phyloP scores from a whole-genome alignment of 1,139 yeast genomes.

The Maudiozyma humilis region DNA sequence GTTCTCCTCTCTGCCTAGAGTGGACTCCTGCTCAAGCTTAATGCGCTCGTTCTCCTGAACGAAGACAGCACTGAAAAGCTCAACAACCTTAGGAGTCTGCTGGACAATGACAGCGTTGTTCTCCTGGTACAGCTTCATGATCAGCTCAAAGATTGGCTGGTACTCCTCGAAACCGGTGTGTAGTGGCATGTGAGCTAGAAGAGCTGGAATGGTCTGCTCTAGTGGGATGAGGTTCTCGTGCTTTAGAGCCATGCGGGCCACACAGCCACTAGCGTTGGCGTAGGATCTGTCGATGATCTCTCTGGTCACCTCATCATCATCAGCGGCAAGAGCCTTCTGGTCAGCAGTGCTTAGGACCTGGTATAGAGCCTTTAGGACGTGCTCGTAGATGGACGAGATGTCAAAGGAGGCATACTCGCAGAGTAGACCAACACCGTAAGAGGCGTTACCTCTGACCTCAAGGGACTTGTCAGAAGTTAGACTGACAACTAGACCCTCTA shows the following conservation, averaged over 20 bases:
- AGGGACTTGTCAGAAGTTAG: slow-evolving; percentile 69
- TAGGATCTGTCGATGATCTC: slow-evolving; percentile 77
- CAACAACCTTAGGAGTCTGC: slow-evolving; percentile 58
- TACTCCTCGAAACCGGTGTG: slow-evolving; percentile 88
- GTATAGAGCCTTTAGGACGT: slow-evolving; percentile 68
- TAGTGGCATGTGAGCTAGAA: slow-evolving; percentile 76
- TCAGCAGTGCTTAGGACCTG: slow-evolving; percentile 73
- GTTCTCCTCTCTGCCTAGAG: slow-evolving; percentile 77
- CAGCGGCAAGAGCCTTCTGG: slow-evolving; percentile 48
- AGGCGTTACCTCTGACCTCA: slow-evolving; percentile 92
- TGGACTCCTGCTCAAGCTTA: slow-evolving; percentile 60
- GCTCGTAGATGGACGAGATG: slow-evolving; percentile 55
- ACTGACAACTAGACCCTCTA: slow-evolving; percentile 60
- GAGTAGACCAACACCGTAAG: slow-evolving; percentile 87
- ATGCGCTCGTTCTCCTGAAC: slow-evolving; percentile 63
- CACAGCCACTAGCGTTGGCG: slow-evolving; percentile 97
- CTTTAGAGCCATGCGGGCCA: slow-evolving; percentile 79
- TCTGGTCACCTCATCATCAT: slow-evolving; percentile 68
- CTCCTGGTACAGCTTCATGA: slow-evolving; percentile 61
- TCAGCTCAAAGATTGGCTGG: slow-evolving; percentile 75
- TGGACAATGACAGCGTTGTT: slow-evolving; percentile 49
- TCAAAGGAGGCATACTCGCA: slow-evolving; percentile 55
- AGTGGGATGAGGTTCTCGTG: slow-evolving; percentile 69
- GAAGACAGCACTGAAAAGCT: slow-evolving; percentile 63
- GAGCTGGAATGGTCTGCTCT: slow-evolving; percentile 67